Conservation (phyloP, 768 basidiomycete genomes). For the Imleria badia region DNA sequence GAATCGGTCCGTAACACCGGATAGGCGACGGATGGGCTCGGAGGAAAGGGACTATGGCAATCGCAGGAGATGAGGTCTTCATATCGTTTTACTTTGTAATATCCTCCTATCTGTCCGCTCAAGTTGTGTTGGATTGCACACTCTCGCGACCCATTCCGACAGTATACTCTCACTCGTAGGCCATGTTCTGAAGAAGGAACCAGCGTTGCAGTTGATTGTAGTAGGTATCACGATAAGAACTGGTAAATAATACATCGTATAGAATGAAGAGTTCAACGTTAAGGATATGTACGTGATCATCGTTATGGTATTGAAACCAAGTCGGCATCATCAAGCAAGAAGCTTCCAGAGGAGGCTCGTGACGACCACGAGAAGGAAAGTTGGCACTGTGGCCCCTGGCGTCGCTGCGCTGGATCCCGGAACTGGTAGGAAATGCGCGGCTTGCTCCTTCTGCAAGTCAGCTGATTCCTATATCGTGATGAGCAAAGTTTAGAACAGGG, state of each 20-base stretch:
- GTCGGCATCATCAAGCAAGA: slow-evolving; percentile 8
- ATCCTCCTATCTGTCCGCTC: not conserved
- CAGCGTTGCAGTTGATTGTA: not conserved
- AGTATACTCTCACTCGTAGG: too few relatives aligned
- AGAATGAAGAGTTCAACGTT: not conserved
- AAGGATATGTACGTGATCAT: not conserved
- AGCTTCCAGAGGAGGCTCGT: slow-evolving; percentile 28
- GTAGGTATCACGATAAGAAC: too few relatives aligned
- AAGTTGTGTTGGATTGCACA: not conserved
- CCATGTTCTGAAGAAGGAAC: too few relatives aligned
- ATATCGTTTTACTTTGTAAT: slow-evolving; percentile 1
- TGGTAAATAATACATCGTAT: slow-evolving; percentile 13
- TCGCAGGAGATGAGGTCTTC: slow-evolving; percentile 19
- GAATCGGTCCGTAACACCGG: slow-evolving; percentile 27
- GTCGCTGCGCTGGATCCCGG: slow-evolving; percentile 47
- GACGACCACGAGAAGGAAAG: slow-evolving; percentile 19
- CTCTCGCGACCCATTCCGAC: not conserved
- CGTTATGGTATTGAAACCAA: not conserved
- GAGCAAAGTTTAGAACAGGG: not conserved
- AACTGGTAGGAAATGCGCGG: slow-evolving; percentile 58
- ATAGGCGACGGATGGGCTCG: slow-evolving; percentile 22
- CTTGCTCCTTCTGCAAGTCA: slow-evolving; percentile 51
- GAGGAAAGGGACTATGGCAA: slow-evolving; percentile 21
- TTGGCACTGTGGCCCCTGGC: slow-evolving; percentile 28
- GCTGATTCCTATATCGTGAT: slow-evolving; percentile 50